These are phyloP conservation scores for Acanthamoeba royreba DNA, from an alignment of 208 protist genomes.

Conservation along the genomic window DNA sequence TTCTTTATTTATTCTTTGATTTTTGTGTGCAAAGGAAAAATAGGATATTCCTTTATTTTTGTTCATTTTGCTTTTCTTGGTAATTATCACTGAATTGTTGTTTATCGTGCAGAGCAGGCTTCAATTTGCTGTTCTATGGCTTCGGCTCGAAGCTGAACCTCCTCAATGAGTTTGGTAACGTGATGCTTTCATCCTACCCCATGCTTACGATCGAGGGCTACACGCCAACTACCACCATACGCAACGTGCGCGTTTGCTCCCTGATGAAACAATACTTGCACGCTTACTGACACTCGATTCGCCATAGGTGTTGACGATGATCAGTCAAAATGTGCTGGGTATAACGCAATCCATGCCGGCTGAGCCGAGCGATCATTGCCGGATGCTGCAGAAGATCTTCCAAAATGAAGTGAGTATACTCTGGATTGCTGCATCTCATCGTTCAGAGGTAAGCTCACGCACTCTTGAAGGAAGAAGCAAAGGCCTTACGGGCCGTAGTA, in stretches of 20 bases:
- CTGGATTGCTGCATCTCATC: background rate
- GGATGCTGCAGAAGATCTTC: background rate
- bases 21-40: no score
- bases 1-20: no score
- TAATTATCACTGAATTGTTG: background rate
- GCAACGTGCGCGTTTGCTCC: background rate
- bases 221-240: background rate
- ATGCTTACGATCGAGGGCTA: background rate
- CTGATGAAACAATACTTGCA: background rate
- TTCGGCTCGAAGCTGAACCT: conserved; percentile 17
- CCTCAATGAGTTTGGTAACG: background rate
- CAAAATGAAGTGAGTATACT: background rate
- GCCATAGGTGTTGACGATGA: background rate
- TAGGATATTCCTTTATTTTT: no score
- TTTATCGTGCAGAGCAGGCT: background rate
- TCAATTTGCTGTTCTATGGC: conserved; percentile 35
- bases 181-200: background rate
- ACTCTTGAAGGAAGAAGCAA: background rate
- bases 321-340: background rate
- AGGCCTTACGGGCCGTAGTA: background rate
- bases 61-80: no score
- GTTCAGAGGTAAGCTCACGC: background rate
- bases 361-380: conserved; percentile 1
- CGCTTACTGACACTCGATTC: background rate
- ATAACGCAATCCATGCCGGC: background rate